A percentile compares a stretch with the other conserved stretches of the same genome.
Conservation (phyloP, 2,329 filamentous ascomycete genomes). For the Ceratocystis diversiconidia region DNA sequence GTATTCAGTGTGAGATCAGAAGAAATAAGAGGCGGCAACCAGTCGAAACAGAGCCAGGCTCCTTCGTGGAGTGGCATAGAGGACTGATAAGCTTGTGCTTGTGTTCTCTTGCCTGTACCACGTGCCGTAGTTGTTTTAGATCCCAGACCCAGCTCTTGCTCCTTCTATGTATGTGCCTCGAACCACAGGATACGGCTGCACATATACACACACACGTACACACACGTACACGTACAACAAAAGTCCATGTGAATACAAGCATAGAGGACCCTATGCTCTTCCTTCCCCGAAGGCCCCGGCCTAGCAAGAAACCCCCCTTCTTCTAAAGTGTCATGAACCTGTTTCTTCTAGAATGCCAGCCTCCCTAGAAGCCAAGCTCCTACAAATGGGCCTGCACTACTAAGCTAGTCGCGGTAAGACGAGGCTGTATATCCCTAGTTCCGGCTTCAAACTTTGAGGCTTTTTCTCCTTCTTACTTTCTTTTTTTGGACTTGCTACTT, state of each 20-base stretch:
- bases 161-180: background rate
- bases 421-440: background rate
- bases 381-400: no score
- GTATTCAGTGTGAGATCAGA: background rate
- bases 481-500: background rate
- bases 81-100: conserved; percentile 5
- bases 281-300: background rate
- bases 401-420: background rate
- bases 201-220: background rate
- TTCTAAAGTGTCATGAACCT: background rate
- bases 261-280: background rate
- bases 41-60: background rate
- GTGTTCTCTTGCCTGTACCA: background rate
- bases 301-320: background rate
- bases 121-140: background rate
- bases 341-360: background rate
- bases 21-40: background rate
- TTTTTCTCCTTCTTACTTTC: background rate
- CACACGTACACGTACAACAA: background rate
- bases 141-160: background rate
- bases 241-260: background rate
- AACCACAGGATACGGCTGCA: background rate
- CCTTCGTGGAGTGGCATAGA: background rate
- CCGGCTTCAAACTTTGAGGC: background rate
- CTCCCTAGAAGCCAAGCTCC: background rate